Evolutionary conservation across 192 early-diverging fungal species (phyloP).

Genomic region (Coemansia sp.): DNA sequence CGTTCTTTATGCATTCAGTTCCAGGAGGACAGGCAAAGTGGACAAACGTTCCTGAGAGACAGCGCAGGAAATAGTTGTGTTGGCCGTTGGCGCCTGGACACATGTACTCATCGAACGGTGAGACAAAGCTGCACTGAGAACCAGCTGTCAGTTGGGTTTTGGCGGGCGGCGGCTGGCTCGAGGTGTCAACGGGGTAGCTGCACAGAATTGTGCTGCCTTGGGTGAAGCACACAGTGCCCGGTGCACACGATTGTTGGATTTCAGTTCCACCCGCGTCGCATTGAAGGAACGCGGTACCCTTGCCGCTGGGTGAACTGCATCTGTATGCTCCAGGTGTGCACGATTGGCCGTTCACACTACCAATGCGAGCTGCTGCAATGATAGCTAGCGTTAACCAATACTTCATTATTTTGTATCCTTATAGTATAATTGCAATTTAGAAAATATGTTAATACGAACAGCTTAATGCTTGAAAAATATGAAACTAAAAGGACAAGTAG

Average conservation of each 20-base stretch:
- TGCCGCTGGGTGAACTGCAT: conserved; percentile 32
- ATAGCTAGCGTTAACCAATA: conserved; percentile 3
- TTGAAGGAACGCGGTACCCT: conserved; percentile 32
- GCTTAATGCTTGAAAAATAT: not conserved
- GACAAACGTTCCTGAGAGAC: conserved; percentile 40
- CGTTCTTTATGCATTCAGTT: conserved; percentile 38
- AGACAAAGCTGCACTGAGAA: conserved; percentile 28
- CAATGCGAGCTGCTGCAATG: not conserved
- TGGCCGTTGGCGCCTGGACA: conserved; percentile 41
- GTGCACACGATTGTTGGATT: conserved; percentile 37
- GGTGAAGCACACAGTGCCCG: conserved; percentile 48
- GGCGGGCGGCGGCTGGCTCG: conserved; percentile 23
- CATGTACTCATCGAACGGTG: conserved; percentile 45
- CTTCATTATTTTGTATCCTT: not conserved
- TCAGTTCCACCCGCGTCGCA: conserved; percentile 33
- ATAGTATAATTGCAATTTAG: not conserved
- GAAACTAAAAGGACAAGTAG: not conserved
- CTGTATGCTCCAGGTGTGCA: conserved; percentile 41
- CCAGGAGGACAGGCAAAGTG: conserved; percentile 46
- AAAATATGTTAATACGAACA: conserved; percentile 2
- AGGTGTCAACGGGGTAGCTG: conserved; percentile 27
- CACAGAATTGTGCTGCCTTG: conserved; percentile 45
- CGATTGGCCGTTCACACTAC: conserved; percentile 5
- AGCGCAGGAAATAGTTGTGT: conserved; percentile 41
- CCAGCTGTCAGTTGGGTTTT: conserved; percentile 18